Evolutionary conservation across 2,329 filamentous ascomycete species (phyloP).

Genomic region (Penicillium sp.): DNA sequence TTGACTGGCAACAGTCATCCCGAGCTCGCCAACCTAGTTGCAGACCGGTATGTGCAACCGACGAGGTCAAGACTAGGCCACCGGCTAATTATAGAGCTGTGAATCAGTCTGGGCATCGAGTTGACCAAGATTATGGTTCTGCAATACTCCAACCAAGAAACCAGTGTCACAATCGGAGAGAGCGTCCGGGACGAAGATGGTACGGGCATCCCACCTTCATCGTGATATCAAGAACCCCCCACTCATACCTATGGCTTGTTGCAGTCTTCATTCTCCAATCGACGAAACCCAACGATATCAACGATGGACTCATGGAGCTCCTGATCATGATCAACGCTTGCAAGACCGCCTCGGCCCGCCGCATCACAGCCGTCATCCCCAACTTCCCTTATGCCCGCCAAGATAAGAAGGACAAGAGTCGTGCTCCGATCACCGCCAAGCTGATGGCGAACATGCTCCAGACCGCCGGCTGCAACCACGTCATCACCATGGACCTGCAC

Average conservation of each 20-base stretch:
- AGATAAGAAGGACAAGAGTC: conserved; percentile 95
- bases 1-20: conserved; percentile 74
- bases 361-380: conserved; percentile 91
- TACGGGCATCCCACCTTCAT: conserved; percentile 36
- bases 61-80: conserved; percentile 1
- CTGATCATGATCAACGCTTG: conserved; percentile 98
- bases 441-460: conserved; percentile 97
- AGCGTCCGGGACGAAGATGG: conserved; percentile 94
- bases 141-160: conserved; percentile 63
- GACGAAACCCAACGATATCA: conserved; percentile 91
- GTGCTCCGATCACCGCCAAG: conserved; percentile 94
- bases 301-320: conserved; percentile 96
- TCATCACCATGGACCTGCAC: conserved; percentile 96
- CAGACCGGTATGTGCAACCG: conserved; percentile 54
- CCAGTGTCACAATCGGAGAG: conserved; percentile 82
- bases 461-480: conserved; percentile 86
- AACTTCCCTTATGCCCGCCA: conserved; percentile 96
- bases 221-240: conserved; percentile 1
- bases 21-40: conserved; percentile 66
- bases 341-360: conserved; percentile 77
- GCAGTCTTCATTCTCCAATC: conserved; percentile 93
- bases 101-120: conserved; percentile 60
- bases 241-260: conserved; percentile 11
- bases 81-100: conserved; percentile 10
- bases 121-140: conserved; percentile 66